Base-by-base conservation (phyloP, 2,329 filamentous ascomycete genomes). In the Neophaeococcomyces aloes region DNA sequence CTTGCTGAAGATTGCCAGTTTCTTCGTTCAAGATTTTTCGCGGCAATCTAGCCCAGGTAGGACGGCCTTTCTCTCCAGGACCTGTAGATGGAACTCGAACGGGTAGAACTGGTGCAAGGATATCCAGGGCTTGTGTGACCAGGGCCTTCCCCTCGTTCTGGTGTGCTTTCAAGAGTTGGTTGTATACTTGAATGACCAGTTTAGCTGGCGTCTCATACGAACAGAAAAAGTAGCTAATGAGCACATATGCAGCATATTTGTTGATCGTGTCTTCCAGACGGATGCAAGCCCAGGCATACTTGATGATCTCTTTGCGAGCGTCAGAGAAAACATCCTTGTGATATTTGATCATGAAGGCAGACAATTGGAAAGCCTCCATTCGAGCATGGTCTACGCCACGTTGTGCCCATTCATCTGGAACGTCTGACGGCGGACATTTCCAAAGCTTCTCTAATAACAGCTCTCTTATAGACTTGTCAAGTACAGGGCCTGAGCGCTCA, bases 241-340 rank as follows among this genome's bases (percentile, higher is more conserved):
- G 79, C 4, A 95, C 89, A 57, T 98, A 98, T 2, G 91, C 88
- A 1, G 89, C 91, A 61, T 96, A 91, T 63, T 98, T 98, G 70
- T 96, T 98, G 68, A 98, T 94, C 45, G 94, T 85, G 62, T 99
- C 91, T 58, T 99, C 93, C n/a, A 98, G 75, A 18, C 86, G 79
- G 56, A 98, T 98, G 59, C 94, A 96, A 14, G 88, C 94, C 91
- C 91, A 99, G 2, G 87, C 88, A 63, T 96, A 98, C 65, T 95
- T 96, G 59, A 98, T 98, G 49, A 98, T 89, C 52, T 98, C 91
- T 64, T 98, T 98, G 29, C 93, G 80, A 2, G 86, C 81, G 57
- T 96, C 91, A 53, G 93, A 84, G 1, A 98, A 75, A 42, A 87
- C 83, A 25, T 78, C 76, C 57, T 89, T 80, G 57, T 98, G 86